phyloP scores from a whole-genome alignment of 2,329 filamentous ascomycete genomes.

The Curvularia hawaiiensis region DNA sequence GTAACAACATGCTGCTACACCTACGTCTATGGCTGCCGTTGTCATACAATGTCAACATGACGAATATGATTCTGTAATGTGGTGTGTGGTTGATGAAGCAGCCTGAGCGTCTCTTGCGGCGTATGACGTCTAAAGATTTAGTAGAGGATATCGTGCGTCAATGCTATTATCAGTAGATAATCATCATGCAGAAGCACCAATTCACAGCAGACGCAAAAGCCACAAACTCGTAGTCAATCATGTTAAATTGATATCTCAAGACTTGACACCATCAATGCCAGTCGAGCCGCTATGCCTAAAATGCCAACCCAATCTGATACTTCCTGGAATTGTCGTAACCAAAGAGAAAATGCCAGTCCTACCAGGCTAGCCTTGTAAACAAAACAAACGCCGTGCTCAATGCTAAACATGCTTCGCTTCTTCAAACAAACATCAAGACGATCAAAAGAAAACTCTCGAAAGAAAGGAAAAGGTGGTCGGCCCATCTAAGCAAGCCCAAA shows the following conservation, averaged over 20 bases:
- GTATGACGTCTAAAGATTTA: not conserved
- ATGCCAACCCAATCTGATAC: not conserved
- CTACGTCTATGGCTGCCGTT: not conserved
- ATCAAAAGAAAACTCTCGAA: too few species aligned
- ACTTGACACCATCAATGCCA: not conserved
- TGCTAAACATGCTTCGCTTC: not conserved
- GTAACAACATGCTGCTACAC: not conserved
- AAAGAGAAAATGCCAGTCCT: not conserved
- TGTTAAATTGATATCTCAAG: too few species aligned
- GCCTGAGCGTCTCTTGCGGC: not conserved
- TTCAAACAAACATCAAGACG: not conserved
- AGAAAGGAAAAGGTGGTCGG: too few species aligned
- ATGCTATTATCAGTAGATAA: not conserved
- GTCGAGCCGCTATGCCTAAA: not conserved
- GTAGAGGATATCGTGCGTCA: not conserved
- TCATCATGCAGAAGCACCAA: too few species aligned
- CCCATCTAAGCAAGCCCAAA: conserved; percentile 31
- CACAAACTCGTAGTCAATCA: too few species aligned
- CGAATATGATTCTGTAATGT: not conserved
- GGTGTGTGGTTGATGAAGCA: not conserved
- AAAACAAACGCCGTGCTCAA: not conserved
- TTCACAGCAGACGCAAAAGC: too few species aligned
- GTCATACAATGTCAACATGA: not conserved
- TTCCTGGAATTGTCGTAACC: not conserved
- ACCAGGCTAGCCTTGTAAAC: not conserved